Conservation (phyloP, 768 basidiomycete species). For the Termitomyces sp. region DNA sequence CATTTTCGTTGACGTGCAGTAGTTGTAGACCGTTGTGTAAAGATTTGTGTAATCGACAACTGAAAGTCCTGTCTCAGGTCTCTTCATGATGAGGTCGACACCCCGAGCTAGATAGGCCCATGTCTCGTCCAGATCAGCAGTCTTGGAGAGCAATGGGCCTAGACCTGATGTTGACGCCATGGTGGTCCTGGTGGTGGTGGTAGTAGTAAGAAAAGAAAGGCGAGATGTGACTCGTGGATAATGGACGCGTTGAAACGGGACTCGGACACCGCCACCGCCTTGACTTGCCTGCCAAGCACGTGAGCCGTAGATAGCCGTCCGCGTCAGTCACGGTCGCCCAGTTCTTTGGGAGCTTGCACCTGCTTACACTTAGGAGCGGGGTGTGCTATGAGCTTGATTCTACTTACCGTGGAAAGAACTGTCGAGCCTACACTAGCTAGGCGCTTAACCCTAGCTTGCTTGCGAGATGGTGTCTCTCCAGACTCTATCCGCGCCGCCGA, state of each 20-base stretch:
- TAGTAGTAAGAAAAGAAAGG: background rate
- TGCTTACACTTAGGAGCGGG: too few species aligned
- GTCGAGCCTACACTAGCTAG: background rate
- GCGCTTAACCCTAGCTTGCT: background rate
- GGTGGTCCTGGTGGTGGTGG: background rate
- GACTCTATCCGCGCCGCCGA: background rate
- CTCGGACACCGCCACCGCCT: constrained; percentile 8
- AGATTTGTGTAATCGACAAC: constrained; percentile 69
- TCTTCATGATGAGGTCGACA: constrained; percentile 91
- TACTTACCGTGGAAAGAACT: background rate
- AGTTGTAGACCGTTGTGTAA: constrained; percentile 96
- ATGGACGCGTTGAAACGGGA: constrained; percentile 12
- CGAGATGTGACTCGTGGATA: constrained; percentile 5
- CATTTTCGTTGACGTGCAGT: constrained; percentile 91
- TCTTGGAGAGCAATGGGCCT: constrained; percentile 56
- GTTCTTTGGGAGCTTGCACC: too few species aligned
- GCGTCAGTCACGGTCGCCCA: too few species aligned
- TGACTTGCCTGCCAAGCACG: background rate
- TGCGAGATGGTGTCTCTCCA: background rate
- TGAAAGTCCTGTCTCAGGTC: constrained; percentile 79
- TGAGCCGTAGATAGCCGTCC: constrained; percentile 1
- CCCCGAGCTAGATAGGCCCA: constrained; percentile 83
- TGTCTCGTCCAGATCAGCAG: constrained; percentile 79
- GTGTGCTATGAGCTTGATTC: too few species aligned
- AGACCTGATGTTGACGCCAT: constrained; percentile 11